A percentile compares a stretch with the other conserved stretches of the same genome.
Conservation (phyloP, 106 monocot species). For the Vanilla planifolia region DNA sequence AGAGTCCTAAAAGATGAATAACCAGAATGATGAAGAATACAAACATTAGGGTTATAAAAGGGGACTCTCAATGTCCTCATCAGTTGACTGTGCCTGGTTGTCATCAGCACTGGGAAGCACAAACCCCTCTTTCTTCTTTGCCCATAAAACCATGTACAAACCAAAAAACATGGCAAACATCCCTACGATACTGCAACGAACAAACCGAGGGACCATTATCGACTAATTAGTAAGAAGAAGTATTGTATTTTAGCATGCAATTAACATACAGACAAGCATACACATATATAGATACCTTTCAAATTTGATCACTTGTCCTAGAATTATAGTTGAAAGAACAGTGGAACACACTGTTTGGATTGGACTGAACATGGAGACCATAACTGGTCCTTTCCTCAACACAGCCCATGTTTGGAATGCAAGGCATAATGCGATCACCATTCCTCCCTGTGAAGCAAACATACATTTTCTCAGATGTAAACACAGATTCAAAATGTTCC, state of each 20-base stretch:
- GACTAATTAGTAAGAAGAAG: neutral
- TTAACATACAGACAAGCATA: too few relatives aligned
- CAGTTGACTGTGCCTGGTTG: neutral
- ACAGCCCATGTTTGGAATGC: constrained; percentile 73
- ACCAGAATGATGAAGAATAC: too few relatives aligned
- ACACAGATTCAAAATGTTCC: too few relatives aligned
- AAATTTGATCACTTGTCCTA: constrained; percentile 29
- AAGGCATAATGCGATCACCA: constrained; percentile 34
- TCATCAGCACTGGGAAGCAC: constrained; percentile 3
- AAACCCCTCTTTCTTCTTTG: constrained; percentile 53
- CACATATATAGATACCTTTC: constrained; percentile 43
- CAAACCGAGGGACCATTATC: neutral
- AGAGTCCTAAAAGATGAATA: too few relatives aligned
- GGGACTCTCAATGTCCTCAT: constrained; percentile 33
- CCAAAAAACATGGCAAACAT: constrained; percentile 52
- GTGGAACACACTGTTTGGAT: constrained; percentile 44
- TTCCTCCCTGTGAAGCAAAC: constrained; percentile 28
- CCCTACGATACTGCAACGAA: constrained; percentile 30
- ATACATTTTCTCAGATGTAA: too few relatives aligned
- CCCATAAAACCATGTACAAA: constrained; percentile 66
- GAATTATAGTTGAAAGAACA: constrained; percentile 42
- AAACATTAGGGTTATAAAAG: constrained; percentile 10
- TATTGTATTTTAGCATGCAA: too few relatives aligned
- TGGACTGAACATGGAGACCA: constrained; percentile 74
- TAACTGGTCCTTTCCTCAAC: constrained; percentile 63